These are phyloP conservation scores for Daldinia vernicosa DNA, from an alignment of 495 filamentous ascomycete genomes.

Conservation along the genomic window DNA sequence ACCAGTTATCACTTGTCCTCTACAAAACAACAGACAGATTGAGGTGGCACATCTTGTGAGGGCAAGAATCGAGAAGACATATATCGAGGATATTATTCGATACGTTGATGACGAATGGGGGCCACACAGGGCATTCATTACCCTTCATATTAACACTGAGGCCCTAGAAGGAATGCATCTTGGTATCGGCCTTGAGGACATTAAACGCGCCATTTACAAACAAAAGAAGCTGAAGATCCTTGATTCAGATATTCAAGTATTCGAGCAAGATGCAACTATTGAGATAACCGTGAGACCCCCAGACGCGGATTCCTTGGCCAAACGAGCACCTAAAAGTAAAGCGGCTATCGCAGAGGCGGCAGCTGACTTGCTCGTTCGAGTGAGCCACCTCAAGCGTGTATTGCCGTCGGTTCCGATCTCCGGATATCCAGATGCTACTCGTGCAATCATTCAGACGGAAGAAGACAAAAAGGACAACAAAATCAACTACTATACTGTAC, in stretches of 20 bases:
- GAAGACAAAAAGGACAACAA: conserved; percentile 55
- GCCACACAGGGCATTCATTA: conserved; percentile 73
- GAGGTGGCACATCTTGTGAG: conserved; percentile 86
- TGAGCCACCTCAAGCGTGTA: conserved; percentile 83
- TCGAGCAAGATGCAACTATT: conserved; percentile 58
- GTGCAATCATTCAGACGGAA: conserved; percentile 84
- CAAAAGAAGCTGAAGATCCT: conserved; percentile 81
- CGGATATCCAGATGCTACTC: conserved; percentile 83
- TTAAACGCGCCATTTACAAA: conserved; percentile 73
- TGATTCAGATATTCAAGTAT: conserved; percentile 58
- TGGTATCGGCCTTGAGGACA: conserved; percentile 73
- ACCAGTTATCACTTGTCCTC: conserved; percentile 85
- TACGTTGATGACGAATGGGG: conserved; percentile 86
- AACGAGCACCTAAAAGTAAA: conserved; percentile 63
- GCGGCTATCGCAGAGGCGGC: conserved; percentile 58
- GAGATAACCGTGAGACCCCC: conserved; percentile 66
- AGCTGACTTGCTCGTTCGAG: conserved; percentile 78
- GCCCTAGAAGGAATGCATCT: conserved; percentile 81
- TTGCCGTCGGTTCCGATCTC: conserved; percentile 82
- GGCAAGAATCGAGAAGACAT: conserved; percentile 89
- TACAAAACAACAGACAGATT: conserved; percentile 73
- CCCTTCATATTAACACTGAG: conserved; percentile 77
- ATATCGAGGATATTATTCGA: conserved; percentile 74
- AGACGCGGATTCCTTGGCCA: conserved; percentile 52
- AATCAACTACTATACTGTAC: conserved; percentile 70